These are phyloP conservation scores for Hyaloscypha hepaticicola DNA, from an alignment of 495 filamentous ascomycete species.

Conservation along the genomic window DNA sequence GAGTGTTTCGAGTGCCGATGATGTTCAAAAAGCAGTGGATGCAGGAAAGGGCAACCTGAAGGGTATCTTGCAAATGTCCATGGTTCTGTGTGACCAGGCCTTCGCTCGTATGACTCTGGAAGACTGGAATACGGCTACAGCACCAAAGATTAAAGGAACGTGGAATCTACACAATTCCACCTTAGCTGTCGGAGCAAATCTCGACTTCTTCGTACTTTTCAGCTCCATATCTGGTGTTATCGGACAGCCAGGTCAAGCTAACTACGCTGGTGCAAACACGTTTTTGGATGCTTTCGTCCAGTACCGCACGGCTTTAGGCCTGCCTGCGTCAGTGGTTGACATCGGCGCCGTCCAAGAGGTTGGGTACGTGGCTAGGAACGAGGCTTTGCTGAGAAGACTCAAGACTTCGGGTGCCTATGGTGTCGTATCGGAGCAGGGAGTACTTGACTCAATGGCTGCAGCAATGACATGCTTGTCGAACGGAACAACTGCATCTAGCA, in stretches of 20 bases:
- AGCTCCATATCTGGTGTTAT: slow-evolving; percentile 59
- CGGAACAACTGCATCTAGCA: too few relatives aligned
- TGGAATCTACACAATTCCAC: slow-evolving; percentile 48
- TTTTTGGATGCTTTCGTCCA: slow-evolving; percentile 55
- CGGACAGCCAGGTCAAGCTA: slow-evolving; percentile 57
- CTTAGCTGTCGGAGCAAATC: slow-evolving; percentile 42
- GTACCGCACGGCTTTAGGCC: slow-evolving; percentile 43
- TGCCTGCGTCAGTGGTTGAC: slow-evolving; percentile 50
- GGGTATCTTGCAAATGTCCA: slow-evolving; percentile 46
- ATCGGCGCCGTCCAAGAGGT: slow-evolving; percentile 43
- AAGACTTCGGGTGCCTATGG: background rate
- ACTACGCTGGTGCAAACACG: slow-evolving; percentile 62
- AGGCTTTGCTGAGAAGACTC: background rate
- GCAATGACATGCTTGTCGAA: too few relatives aligned
- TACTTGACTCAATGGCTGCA: background rate
- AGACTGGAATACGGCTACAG: slow-evolving; percentile 39
- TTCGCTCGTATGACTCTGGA: slow-evolving; percentile 36
- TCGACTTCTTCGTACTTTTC: slow-evolving; percentile 65
- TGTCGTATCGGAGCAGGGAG: background rate
- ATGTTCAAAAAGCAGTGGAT: slow-evolving; percentile 33
- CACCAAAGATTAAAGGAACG: slow-evolving; percentile 48
- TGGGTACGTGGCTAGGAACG: slow-evolving; percentile 26
- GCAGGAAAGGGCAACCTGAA: slow-evolving; percentile 33
- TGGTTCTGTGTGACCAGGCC: slow-evolving; percentile 43
- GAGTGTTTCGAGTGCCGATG: background rate